Evolutionary conservation across 2,329 filamentous ascomycete genomes (phyloP).

Genomic region (Parafenestella ontariensis): DNA sequence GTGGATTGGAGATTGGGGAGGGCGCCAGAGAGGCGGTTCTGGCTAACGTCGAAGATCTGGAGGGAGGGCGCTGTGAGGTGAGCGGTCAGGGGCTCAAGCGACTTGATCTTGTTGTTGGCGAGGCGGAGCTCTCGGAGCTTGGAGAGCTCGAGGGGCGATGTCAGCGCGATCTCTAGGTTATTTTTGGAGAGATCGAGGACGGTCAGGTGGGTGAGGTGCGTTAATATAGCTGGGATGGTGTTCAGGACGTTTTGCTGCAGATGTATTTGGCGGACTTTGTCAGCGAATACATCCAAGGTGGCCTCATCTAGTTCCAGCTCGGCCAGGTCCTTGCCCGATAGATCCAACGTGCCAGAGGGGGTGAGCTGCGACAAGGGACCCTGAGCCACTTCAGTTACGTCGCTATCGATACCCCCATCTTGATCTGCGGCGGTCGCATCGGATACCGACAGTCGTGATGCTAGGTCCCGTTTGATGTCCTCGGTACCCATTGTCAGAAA

Average conservation of each 20-base stretch:
- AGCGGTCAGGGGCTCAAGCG: constrained; percentile 69
- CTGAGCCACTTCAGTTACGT: constrained; percentile 3
- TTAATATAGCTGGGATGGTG: constrained; percentile 71
- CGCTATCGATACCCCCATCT: constrained; percentile 11
- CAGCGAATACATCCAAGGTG: constrained; percentile 52
- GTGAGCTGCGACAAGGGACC: constrained; percentile 38
- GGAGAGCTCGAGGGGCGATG: constrained; percentile 68
- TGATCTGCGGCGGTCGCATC: constrained; percentile 8
- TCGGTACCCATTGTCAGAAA: constrained; percentile 81
- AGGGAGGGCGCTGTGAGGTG: constrained; percentile 77
- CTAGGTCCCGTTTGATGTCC: constrained; percentile 78
- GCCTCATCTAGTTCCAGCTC: constrained; percentile 51
- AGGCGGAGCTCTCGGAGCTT: constrained; percentile 80
- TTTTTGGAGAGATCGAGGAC: constrained; percentile 79
- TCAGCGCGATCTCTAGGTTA: constrained; percentile 62
- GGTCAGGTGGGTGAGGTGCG: constrained; percentile 72
- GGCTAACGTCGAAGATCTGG: constrained; percentile 78
- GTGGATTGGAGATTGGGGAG: constrained; percentile 70
- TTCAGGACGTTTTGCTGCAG: constrained; percentile 81
- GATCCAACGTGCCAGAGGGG: constrained; percentile 50
- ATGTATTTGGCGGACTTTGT: constrained; percentile 64
- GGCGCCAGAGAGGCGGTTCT: constrained; percentile 75
- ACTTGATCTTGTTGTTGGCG: constrained; percentile 71
- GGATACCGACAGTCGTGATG: constrained; percentile 68
- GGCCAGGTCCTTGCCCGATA: constrained; percentile 50